phyloP scores from a whole-genome alignment of 208 protist genomes.

The Trypanosoma cruzi region DNA sequence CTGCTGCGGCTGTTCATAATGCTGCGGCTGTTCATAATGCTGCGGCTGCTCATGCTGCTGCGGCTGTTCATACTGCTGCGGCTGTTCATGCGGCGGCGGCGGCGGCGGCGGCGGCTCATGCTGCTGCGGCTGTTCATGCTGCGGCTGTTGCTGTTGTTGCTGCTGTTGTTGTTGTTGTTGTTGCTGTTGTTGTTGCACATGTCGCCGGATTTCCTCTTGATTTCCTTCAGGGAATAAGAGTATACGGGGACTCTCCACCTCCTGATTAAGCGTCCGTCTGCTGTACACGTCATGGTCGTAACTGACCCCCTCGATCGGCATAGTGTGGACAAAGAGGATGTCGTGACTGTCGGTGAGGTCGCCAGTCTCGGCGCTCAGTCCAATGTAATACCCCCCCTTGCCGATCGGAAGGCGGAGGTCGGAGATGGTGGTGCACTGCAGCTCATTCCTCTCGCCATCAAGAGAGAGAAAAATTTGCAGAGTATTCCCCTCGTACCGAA shows the following conservation, averaged over 20 bases:
- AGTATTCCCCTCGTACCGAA: conserved; percentile 44
- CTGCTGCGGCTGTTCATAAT: too few species aligned
- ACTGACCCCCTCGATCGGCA: conserved; percentile 36
- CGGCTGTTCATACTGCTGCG: too few species aligned
- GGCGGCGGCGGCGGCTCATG: too few species aligned
- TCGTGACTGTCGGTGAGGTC: conserved; percentile 68
- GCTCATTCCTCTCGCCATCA: conserved; percentile 44
- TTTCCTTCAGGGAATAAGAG: too few species aligned
- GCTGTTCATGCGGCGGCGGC: too few species aligned
- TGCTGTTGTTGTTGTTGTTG: conserved; percentile 35
- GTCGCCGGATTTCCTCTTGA: conserved; percentile 1
- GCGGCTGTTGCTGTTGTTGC: background rate
- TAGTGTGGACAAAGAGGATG: conserved; percentile 73
- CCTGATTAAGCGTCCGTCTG: background rate
- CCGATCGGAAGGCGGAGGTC: conserved; percentile 41
- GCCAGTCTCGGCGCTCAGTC: conserved; percentile 72
- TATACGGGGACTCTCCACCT: too few species aligned
- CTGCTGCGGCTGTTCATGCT: too few species aligned
- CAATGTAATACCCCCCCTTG: conserved; percentile 49
- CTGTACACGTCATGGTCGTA: conserved; percentile 70
- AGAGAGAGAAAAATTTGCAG: conserved; percentile 54
- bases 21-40: too few species aligned
- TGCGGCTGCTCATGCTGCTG: too few species aligned
- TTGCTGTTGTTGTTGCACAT: conserved; percentile 28
- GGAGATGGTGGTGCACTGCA: conserved; percentile 42